Percentiles rank a stretch among this genome's conserved stretches.
These are phyloP conservation scores for Fusarium sp. DNA, from an alignment of 2,329 filamentous ascomycete genomes.

Conservation along the genomic window DNA sequence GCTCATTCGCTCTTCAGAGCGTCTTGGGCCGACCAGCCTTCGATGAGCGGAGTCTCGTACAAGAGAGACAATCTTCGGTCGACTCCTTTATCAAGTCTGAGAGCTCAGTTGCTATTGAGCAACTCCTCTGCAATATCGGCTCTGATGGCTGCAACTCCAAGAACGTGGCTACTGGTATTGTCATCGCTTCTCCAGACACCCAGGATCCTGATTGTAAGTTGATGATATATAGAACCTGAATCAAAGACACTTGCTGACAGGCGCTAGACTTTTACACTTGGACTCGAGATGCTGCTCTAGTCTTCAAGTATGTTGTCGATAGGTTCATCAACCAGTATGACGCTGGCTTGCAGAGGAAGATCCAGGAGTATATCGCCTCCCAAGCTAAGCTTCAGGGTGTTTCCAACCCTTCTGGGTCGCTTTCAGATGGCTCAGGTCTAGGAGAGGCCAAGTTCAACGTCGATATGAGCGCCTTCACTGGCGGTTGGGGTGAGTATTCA, in stretches of 20 bases:
- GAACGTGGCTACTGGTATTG: slow-evolving; percentile 62
- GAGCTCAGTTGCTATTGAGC: slow-evolving; percentile 62
- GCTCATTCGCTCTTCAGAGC: slow-evolving; percentile 63
- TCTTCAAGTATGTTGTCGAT: slow-evolving; percentile 76
- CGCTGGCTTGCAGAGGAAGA: slow-evolving; percentile 65
- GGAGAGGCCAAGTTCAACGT: slow-evolving; percentile 81
- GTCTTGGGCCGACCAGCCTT: slow-evolving; percentile 60
- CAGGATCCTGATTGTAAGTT: slow-evolving; percentile 66
- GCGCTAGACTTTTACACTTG: slow-evolving; percentile 79
- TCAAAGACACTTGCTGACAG: slow-evolving; percentile 6
- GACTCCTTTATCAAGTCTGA: slow-evolving; percentile 66
- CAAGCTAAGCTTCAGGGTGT: slow-evolving; percentile 76
- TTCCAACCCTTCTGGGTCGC: slow-evolving; percentile 74
- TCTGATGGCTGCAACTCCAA: slow-evolving; percentile 61
- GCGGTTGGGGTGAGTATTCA: slow-evolving; percentile 67
- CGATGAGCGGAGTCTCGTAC: slow-evolving; percentile 48
- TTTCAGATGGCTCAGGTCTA: slow-evolving; percentile 65
- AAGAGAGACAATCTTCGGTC: slow-evolving; percentile 58
- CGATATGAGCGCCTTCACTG: slow-evolving; percentile 72
- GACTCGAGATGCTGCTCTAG: slow-evolving; percentile 79
- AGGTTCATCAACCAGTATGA: slow-evolving; percentile 71
- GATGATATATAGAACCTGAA: not conserved
- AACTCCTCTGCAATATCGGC: slow-evolving; percentile 71
- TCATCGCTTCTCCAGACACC: slow-evolving; percentile 68
- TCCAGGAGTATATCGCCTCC: slow-evolving; percentile 75